These are phyloP conservation scores for Pyrenopolyporus hunteri DNA, from an alignment of 495 filamentous ascomycete genomes.

Conservation along the genomic window DNA sequence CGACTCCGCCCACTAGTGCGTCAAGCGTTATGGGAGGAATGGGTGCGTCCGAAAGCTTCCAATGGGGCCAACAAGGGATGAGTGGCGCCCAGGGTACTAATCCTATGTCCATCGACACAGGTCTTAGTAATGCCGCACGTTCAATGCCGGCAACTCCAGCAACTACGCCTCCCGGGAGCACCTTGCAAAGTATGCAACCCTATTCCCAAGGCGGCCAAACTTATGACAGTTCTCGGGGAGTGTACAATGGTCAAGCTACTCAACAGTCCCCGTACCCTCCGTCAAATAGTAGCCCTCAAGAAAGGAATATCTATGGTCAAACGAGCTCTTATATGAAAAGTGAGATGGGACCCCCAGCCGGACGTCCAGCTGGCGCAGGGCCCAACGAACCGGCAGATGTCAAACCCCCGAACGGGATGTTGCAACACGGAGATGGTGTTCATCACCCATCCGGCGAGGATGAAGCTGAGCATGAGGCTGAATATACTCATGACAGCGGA, in stretches of 20 bases:
- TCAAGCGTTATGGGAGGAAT: slow-evolving; percentile 84
- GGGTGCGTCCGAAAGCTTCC: slow-evolving; percentile 72
- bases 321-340: slow-evolving; percentile 78
- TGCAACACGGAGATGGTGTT: slow-evolving; percentile 61
- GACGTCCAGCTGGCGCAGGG: slow-evolving; percentile 61
- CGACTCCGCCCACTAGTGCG: slow-evolving; percentile 90
- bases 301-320: slow-evolving; percentile 73
- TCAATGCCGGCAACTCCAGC: slow-evolving; percentile 94
- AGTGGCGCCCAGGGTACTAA: slow-evolving; percentile 68
- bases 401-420: slow-evolving; percentile 71
- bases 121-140: slow-evolving; percentile 72
- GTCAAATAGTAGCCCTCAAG: slow-evolving; percentile 64
- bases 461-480: slow-evolving; percentile 75
- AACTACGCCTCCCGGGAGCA: slow-evolving; percentile 84
- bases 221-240: slow-evolving; percentile 78
- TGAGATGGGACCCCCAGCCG: slow-evolving; percentile 90
- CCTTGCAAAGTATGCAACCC: slow-evolving; percentile 76
- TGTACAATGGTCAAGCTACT: slow-evolving; percentile 77
- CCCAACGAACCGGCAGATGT: slow-evolving; percentile 65
- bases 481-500: slow-evolving; percentile 79
- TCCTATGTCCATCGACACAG: slow-evolving; percentile 84
- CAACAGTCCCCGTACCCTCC: slow-evolving; percentile 75
- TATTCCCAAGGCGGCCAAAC: slow-evolving; percentile 72
- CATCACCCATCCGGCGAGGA: slow-evolving; percentile 67
- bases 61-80: slow-evolving; percentile 75